Evolutionary conservation across 176 grass and related monocot species (phyloP).

Genomic region (Cenchrus americanus): DNA sequence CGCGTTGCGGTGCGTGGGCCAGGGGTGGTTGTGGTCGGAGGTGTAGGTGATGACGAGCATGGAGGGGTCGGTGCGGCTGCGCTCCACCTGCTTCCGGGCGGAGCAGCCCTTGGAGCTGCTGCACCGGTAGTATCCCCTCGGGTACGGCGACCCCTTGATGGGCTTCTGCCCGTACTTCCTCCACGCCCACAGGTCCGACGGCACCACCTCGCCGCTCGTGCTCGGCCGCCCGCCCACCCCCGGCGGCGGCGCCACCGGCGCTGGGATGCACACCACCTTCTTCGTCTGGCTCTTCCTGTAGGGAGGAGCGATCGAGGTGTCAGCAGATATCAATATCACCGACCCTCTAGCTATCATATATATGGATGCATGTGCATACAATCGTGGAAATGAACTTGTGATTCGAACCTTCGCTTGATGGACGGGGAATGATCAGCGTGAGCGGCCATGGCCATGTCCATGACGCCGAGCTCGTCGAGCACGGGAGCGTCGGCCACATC

Average conservation of each 20-base stretch:
- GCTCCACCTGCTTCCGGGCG: slow-evolving; percentile 98
- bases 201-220: slow-evolving; percentile 82
- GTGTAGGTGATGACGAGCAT: slow-evolving; percentile 99
- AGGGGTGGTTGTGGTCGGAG: slow-evolving; percentile 98
- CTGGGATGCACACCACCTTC: slow-evolving; percentile 96
- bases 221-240: slow-evolving; percentile 46
- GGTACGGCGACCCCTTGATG: slow-evolving; percentile 95
- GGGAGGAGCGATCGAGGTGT: too few relatives aligned
- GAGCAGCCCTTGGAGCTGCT: slow-evolving; percentile 98
- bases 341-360: too few relatives aligned
- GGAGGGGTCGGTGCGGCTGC: slow-evolving; percentile 92
- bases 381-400: not conserved
- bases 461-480: slow-evolving; percentile 17
- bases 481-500: not conserved
- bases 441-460: slow-evolving; percentile 33
- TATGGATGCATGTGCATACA: not conserved
- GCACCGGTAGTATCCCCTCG: slow-evolving; percentile 95
- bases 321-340: not conserved
- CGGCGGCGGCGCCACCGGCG: slow-evolving; percentile 52
- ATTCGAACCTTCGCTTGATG: slow-evolving; percentile 41
- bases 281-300: slow-evolving; percentile 78
- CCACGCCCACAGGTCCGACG: slow-evolving; percentile 97
- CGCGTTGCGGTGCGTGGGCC: slow-evolving; percentile 90
- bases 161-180: slow-evolving; percentile 98
- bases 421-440: not conserved